Conservation (phyloP, 164 flowering plant species). For the Pachysandra terminalis region DNA sequence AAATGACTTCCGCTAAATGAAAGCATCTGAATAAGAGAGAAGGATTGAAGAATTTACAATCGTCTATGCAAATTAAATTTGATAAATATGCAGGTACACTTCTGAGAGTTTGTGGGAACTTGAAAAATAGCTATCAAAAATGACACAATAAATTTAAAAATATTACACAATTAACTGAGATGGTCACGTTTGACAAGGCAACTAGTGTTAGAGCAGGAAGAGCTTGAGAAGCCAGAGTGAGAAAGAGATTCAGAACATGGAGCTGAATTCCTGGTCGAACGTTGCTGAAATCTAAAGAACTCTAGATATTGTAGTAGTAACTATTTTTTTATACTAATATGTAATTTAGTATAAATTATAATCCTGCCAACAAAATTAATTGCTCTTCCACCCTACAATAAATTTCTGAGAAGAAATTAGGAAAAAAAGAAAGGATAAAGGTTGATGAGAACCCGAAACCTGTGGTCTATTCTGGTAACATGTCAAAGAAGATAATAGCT, state of each 20-base stretch:
- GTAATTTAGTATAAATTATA: too few species aligned
- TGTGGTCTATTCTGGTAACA: background rate
- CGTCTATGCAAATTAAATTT: too few species aligned
- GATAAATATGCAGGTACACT: too few species aligned
- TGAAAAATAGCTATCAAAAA: too few species aligned
- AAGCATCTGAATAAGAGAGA: background rate
- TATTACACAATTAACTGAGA: too few species aligned
- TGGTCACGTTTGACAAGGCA: background rate
- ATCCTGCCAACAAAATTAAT: background rate
- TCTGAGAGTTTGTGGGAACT: too few species aligned
- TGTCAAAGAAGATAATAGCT: background rate
- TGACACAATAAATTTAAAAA: too few species aligned
- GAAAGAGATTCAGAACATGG: background rate
- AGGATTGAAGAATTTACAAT: too few species aligned
- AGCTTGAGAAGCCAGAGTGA: background rate
- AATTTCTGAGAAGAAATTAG: too few species aligned
- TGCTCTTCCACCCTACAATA: background rate
- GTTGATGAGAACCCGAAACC: background rate
- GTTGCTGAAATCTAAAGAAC: background rate
- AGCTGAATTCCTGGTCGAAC: background rate
- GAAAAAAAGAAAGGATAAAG: background rate
- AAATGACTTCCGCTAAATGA: background rate
- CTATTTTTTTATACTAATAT: background rate
- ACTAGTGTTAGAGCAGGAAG: background rate
- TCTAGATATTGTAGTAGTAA: background rate